Percentiles rank a stretch among this genome's conserved stretches.
Evolutionary conservation across 2,329 filamentous ascomycete species (phyloP).

Genomic region (Parafenestella ontariensis): DNA sequence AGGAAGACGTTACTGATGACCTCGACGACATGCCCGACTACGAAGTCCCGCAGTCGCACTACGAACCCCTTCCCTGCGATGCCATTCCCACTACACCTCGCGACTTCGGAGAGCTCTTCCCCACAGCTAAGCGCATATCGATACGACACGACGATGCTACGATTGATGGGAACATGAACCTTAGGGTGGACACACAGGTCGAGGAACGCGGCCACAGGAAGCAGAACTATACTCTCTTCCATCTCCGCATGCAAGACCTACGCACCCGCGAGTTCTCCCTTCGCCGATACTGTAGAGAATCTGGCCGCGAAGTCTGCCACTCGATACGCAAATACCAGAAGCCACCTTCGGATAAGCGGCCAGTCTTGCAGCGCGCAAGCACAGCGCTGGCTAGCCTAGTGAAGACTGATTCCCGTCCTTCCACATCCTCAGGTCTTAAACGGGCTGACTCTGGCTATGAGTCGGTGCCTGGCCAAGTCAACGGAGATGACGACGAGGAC

Average conservation of each 20-base stretch:
- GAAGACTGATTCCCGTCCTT: conserved; percentile 60
- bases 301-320: conserved; percentile 90
- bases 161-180: conserved; percentile 93
- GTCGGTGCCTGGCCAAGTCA: conserved; percentile 47
- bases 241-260: conserved; percentile 93
- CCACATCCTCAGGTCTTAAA: conserved; percentile 54
- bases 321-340: conserved; percentile 74
- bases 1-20: conserved; percentile 61
- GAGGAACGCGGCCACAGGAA: conserved; percentile 62
- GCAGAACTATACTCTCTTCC: conserved; percentile 80
- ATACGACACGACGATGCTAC: conserved; percentile 93
- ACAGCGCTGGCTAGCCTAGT: conserved; percentile 64
- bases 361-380: conserved; percentile 65
- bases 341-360: conserved; percentile 57
- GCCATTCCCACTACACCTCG: conserved; percentile 79
- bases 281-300: conserved; percentile 89
- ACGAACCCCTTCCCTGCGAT: conserved; percentile 68
- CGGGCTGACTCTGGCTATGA: conserved; percentile 67
- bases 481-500: conserved; percentile 24
- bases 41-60: conserved; percentile 66
- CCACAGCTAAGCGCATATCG: conserved; percentile 78
- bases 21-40: conserved; percentile 57
- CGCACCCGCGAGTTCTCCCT: conserved; percentile 87
- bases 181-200: conserved; percentile 83
- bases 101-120: conserved; percentile 85